Evolutionary conservation across 1,284 basidiomycete genomes (phyloP), one percentile per base, ranked within the genome.

Genomic region (Sporisorium iseilematis-ciliati): DNA sequence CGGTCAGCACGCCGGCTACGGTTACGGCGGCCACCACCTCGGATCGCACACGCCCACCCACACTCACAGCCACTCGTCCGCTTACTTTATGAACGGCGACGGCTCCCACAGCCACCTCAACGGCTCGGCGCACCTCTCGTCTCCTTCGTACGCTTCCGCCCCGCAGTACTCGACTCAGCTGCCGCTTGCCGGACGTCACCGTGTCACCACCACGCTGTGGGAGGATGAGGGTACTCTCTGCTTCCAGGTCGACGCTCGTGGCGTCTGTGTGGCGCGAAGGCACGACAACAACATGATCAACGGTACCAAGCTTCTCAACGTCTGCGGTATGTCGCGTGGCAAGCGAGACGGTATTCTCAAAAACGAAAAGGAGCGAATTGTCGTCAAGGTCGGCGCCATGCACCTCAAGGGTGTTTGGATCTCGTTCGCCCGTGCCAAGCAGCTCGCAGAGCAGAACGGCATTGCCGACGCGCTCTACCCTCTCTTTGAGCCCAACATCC

Each of bases 251-350:
- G 82, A 84, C 46, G 82, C 82, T 7, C 75, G 78, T 26, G 83
- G 83, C 41, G 81, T 84, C 20, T 84, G 82, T 57, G 82, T 85
- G 14, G 83, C 83, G n/a, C 74, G 83, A 14, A 67, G 83, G 49
- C 78, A 82, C 69, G 82, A 85, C 70, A 85, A 85, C 74, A 83
- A 84, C 77, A 85, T 85, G 83, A 81, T 85, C 70, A 85, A 85
- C 67, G 83, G 83, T 45, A 85, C 83, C 49, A 85, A 85, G 75
- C 72, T 85, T 6, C 75, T 85, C 56, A 85, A 85, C 57, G 82
- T 84, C 26, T 83, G 82, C 66, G 79, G 79, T 54, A 83, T 85
- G 83, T 82, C 83, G 33, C 82, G 83, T 41, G 83, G 83, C 23
- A 85, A 85, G 73, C 81, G 83, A 26, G 83, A 85, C 60, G 83